Evolutionary conservation across 768 basidiomycete species (phyloP).

Genomic region (Lactifluus piperatus): DNA sequence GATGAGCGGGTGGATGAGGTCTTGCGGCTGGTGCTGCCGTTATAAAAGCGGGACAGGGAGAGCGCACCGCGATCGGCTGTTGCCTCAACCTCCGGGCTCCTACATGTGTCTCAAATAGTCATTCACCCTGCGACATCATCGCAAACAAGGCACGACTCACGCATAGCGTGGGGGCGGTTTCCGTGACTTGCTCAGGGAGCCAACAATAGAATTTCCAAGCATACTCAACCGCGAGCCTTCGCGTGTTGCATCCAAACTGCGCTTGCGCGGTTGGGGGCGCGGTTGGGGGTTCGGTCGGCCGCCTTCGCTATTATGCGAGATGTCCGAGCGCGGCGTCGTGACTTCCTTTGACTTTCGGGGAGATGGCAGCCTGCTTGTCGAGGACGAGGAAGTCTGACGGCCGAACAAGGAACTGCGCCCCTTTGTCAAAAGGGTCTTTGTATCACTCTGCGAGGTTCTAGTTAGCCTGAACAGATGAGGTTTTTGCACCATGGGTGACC

Average conservation of each 20-base stretch:
- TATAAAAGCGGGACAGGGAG: constrained; percentile 30
- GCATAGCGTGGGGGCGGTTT: constrained; percentile 74
- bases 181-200: constrained; percentile 54
- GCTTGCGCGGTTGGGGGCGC: constrained; percentile 34
- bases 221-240: constrained; percentile 58
- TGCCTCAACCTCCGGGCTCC: constrained; percentile 31
- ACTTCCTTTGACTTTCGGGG: constrained; percentile 25
- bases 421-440: constrained; percentile 27
- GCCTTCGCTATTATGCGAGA: not conserved
- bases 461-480: not conserved
- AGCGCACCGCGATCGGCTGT: constrained; percentile 32
- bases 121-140: not conserved
- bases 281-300: not conserved
- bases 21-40: constrained; percentile 32
- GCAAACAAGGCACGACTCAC: constrained; percentile 35
- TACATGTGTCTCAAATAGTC: constrained; percentile 15
- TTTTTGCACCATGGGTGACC: constrained; percentile 22
- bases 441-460: constrained; percentile 40
- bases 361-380: constrained; percentile 25
- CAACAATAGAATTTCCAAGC: constrained; percentile 61
- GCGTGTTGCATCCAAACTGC: constrained; percentile 39
- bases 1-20: constrained; percentile 34
- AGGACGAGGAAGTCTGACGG: constrained; percentile 38
- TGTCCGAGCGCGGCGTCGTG: constrained; percentile 21
- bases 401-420: constrained; percentile 53